Conservation (phyloP, 208 protist genomes). For the Trypanosoma cruzi region DNA sequence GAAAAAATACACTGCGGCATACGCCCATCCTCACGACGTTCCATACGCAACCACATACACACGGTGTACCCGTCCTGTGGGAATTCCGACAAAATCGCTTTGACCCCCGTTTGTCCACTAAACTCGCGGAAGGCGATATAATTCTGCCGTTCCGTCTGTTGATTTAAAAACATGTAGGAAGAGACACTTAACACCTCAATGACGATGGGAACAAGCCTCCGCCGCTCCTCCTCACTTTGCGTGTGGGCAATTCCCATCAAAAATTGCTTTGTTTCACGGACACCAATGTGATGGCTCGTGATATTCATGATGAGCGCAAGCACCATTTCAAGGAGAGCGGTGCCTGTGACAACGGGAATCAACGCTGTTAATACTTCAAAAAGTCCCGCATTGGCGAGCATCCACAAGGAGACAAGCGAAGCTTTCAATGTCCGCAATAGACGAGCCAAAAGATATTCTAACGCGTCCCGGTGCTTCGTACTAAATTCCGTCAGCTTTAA, state of each 20-base stretch:
- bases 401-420: constrained; percentile 41
- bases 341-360: constrained; percentile 34
- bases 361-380: constrained; percentile 55
- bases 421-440: constrained; percentile 22
- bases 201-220: constrained; percentile 43
- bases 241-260: constrained; percentile 63
- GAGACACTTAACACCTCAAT: constrained; percentile 62
- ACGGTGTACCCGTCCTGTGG: constrained; percentile 76
- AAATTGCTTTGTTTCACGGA: constrained; percentile 81
- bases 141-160: constrained; percentile 21
- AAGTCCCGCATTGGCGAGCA: constrained; percentile 54
- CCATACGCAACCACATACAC: constrained; percentile 67
- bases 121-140: constrained; percentile 39
- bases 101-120: constrained; percentile 52
- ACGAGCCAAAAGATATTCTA: constrained; percentile 28
- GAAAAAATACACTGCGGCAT: constrained; percentile 40
- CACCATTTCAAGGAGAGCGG: constrained; percentile 39
- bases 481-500: constrained; percentile 19
- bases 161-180: constrained; percentile 17
- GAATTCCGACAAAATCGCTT: constrained; percentile 54
- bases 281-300: constrained; percentile 59
- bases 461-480: constrained; percentile 26
- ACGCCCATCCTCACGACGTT: constrained; percentile 21
- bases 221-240: constrained; percentile 33
- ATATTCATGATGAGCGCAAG: constrained; percentile 45